Evolutionary conservation across 768 basidiomycete species (phyloP), one percentile per base, ranked within the genome.

Genomic region (Ramaria sp.): DNA sequence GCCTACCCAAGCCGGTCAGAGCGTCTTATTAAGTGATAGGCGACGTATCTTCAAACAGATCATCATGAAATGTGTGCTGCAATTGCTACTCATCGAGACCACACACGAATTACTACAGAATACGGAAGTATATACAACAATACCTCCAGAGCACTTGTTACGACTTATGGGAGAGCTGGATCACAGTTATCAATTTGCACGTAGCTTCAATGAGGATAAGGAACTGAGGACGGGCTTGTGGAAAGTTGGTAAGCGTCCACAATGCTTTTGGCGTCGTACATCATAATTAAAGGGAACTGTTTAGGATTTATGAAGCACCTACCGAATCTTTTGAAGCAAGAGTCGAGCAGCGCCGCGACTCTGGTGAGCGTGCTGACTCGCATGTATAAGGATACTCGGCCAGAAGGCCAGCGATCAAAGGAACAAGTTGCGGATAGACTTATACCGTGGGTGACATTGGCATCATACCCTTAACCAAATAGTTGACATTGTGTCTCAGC

Each of bases 271-370:
- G 4, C 43, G n/a, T 45, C 20, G 18, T 56, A 38, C 18, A 24
- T n/a, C 13, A 41, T 27, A 16, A 18, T 28, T 15, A 47, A 28
- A 22, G 25, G 9, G 15, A 13, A 5, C 3, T 47, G 16, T 49
- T 12, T 57, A 97, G 94, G 96, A 6, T 99, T 99, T 72, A 99
- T 99, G 96, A 96, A 97, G 66, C 96, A 99, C 66, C 71, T 98
- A 28, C 96, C 96, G 0, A 99, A 99, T 69, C 78, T 99, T 39
- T 71, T 99, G 52, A 97, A 98, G 67, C 96, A 99, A 63, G 96
- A 99, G 69, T 97, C 95, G 13, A 96, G 90, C 58, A 94, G 91
- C 63, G 96, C 96, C 48, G 81, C 95, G 1, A 97, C 93, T 0
- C 74, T 98, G 36, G 92, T 98, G 42, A 91, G 93, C 62, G 82